phyloP scores from a whole-genome alignment of 371 early-diverging fungal genomes.

The Mortierella sp. region DNA sequence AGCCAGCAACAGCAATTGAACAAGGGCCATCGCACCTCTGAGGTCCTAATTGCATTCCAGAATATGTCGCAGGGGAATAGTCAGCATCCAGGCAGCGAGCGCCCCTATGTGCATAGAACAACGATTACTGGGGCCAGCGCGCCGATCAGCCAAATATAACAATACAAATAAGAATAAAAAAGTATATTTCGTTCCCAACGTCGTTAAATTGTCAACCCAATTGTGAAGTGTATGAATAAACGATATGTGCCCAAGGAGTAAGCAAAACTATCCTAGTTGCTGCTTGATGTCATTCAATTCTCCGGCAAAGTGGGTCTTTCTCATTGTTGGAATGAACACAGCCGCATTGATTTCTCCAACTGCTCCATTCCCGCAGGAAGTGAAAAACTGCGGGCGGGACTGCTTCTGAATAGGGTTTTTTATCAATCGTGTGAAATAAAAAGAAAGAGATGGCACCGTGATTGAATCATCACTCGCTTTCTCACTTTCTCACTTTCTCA shows the following conservation, averaged over 20 bases:
- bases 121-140: constrained; percentile 14
- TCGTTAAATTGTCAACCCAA: not conserved
- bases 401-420: not conserved
- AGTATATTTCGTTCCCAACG: not conserved
- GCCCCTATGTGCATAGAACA: constrained; percentile 35
- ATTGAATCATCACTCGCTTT: not conserved
- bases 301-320: not conserved
- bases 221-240: not conserved
- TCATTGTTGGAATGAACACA: not conserved
- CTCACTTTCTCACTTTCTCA: not conserved
- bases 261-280: not conserved
- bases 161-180: not conserved
- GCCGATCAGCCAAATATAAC: not conserved
- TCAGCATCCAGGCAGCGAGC: not conserved
- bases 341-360: not conserved
- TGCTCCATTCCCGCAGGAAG: not conserved
- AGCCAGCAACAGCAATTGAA: not conserved
- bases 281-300: not conserved
- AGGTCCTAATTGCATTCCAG: constrained; percentile 51
- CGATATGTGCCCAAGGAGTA: not conserved
- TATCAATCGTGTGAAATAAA: not conserved
- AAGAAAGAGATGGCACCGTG: not conserved
- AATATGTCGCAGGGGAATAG: constrained; percentile 33
- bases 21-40: constrained; percentile 19
- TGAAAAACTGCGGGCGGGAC: not conserved